Base-by-base conservation (phyloP, 305 asterid genomes). In the Fraxinus ornus region DNA sequence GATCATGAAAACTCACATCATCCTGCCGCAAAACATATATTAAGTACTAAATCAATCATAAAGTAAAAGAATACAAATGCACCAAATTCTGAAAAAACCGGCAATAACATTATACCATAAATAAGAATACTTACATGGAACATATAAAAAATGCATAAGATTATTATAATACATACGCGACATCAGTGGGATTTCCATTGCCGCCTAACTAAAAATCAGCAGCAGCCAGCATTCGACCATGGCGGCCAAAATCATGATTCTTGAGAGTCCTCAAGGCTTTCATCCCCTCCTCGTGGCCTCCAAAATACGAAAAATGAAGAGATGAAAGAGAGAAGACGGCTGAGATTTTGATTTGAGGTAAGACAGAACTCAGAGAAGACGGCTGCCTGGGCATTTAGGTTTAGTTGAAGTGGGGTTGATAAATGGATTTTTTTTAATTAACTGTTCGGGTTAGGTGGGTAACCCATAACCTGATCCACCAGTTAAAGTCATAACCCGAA, bases 141-240 rank as follows among this genome's bases (percentile, higher is more conserved):
- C 74, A 77, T 12, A 78, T 68, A 77, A 80, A 15, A 26, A 77
- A 21, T 12, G 36, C n/a, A 19, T 24, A 15, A 32, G 32, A 7
- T 8, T 72, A 28, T 2, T 37, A 37, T 37, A 55, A 82, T 74
- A 86, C 94, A 80, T 90, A 96, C 98, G 98, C 97, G 7, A 97
- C 86, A 75, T 82, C 88, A 24, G 95, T 90, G 79, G 97, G 98
- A 17, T 91, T 88, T n/a, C 98, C 98, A 80, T 93, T 90, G 26
- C 99, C 97, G 80, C 98, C 97, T 39, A 96, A 80, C 79, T 87
- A 91, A 78, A 96, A 77, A 81, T 96, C 99, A 78, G 91, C 35
- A 74, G 98, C 90, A 36, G 95, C 82, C 30, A 96, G 97, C 94
- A 88, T 91, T 86, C 98, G 86, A 15, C 97, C 93, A 77, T 93